Base-by-base conservation (phyloP, 768 basidiomycete genomes). In the Flagelloscypha sp. region DNA sequence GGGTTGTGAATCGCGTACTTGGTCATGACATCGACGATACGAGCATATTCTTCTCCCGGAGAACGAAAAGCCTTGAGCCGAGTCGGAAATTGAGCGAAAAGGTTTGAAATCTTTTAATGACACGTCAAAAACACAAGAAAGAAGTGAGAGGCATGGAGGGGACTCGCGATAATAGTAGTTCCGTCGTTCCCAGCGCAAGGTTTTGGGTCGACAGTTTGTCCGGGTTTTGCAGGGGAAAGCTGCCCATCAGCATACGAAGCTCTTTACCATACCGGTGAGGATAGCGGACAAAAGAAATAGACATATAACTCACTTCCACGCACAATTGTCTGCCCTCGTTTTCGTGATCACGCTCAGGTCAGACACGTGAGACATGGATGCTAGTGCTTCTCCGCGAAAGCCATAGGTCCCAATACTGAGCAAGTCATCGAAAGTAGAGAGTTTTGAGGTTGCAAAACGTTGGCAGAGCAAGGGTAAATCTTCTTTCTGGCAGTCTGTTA, bases 1-100 rank as follows among this genome's bases (percentile, higher is more conserved):
- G 94, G 76, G 52, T 99, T 98, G 54, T 99, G 95, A 7, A 93
- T 69, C 0, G 95, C 89, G 52, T 99, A 99, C 42, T 83, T 85
- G 2, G 86, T 87, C 18, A 98, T 67, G 7, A 98, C 86, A 43
- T 94, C 88, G 2, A 98, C 67, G 27, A 98, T 90, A 22, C 87
- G 74, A 4, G 78, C 71, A 55, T 94, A 97, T 52, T 99, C 95
- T 46, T 98, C 94, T 2, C 89, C 84, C 3, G 81, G 60, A 38
- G 77, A 82, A 23, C 84, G 78, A 36, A 98, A 67, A 1, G 92
- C 84, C 3, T 86, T 78, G 16, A 93, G 71, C 30, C 95, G 82
- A 2, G 83, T 78, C 0, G 92, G 89, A 1, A 79, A 87, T 45
- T 94, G 95, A 57, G 87, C 93, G 53, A 99, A 99, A 19, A 99